Evolutionary conservation across 306 rosid species (phyloP).

Genomic region (Prunus fruticosa): DNA sequence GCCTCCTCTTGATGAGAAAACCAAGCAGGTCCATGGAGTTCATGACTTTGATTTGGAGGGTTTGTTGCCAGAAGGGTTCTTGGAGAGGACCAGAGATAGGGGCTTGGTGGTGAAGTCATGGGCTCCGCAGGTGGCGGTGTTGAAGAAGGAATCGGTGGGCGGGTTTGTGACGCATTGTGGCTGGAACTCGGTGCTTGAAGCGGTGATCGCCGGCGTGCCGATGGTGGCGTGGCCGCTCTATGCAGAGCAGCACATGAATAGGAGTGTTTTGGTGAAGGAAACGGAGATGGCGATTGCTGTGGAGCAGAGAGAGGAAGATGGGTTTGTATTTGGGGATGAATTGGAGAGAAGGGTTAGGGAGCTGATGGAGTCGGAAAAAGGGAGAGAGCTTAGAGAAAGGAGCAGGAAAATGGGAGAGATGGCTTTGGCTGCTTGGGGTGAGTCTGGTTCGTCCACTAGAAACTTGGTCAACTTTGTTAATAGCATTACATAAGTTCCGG

Average conservation of each 20-base stretch:
- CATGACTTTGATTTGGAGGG: slow-evolving; percentile 1
- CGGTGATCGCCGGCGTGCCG: slow-evolving; percentile 32
- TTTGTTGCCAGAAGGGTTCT: slow-evolving; percentile 30
- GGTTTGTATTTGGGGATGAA: slow-evolving; percentile 33
- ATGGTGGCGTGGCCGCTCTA: slow-evolving; percentile 44
- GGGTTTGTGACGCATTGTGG: slow-evolving; percentile 46
- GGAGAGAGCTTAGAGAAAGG: slow-evolving; percentile 21
- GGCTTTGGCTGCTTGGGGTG: slow-evolving; percentile 19
- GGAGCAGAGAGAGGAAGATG: slow-evolving; percentile 30
- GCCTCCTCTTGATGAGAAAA: slow-evolving; percentile 6
- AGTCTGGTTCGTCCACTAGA: slow-evolving; percentile 25
- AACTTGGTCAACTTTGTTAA: slow-evolving; percentile 13
- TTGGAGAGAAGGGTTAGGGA: slow-evolving; percentile 29
- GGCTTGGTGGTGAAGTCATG: slow-evolving; percentile 42
- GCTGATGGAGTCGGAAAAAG: slow-evolving; percentile 33
- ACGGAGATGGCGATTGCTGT: slow-evolving; percentile 30
- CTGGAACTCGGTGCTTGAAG: slow-evolving; percentile 40
- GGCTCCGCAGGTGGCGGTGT: slow-evolving; percentile 37
- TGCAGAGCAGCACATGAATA: slow-evolving; percentile 41
- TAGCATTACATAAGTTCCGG: background rate
- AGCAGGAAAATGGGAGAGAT: slow-evolving; percentile 21
- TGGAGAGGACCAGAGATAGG: slow-evolving; percentile 27
- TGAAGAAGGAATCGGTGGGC: slow-evolving; percentile 30
- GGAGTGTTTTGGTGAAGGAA: slow-evolving; percentile 28
- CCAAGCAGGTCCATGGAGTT: background rate